Evolutionary conservation across 2,329 filamentous ascomycete species (phyloP).

Genomic region (Acarospora socialis): DNA sequence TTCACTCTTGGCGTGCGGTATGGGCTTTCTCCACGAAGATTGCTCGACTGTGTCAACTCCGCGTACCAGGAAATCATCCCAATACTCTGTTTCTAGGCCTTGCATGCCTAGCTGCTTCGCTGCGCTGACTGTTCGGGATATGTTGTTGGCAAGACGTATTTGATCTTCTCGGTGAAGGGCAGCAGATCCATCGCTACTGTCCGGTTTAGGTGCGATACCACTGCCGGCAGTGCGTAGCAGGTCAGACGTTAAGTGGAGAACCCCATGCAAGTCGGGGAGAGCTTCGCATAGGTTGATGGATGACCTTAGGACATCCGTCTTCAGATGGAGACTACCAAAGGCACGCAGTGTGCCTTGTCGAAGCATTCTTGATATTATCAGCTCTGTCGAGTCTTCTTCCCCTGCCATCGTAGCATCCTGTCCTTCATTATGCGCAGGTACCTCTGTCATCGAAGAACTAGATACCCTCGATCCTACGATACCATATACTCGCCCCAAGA

Average conservation of each 20-base stretch:
- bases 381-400: background rate
- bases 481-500: no score
- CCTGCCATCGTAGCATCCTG: background rate
- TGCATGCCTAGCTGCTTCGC: constrained; percentile 59
- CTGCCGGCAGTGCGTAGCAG: constrained; percentile 70
- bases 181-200: constrained; percentile 54
- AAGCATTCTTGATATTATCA: constrained; percentile 13
- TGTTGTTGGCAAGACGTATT: constrained; percentile 66
- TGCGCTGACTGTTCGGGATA: constrained; percentile 68
- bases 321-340: constrained; percentile 67
- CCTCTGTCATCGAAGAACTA: no score
- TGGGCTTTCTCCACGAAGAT: constrained; percentile 44
- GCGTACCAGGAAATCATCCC: constrained; percentile 89
- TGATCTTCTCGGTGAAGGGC: constrained; percentile 71
- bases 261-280: constrained; percentile 76
- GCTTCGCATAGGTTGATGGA: constrained; percentile 92
- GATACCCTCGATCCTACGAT: no score
- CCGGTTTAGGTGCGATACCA: constrained; percentile 55
- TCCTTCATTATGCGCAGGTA: no score
- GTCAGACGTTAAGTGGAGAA: constrained; percentile 76
- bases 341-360: constrained; percentile 21
- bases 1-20: constrained; percentile 46
- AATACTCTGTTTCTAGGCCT: constrained; percentile 68
- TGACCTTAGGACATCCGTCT: constrained; percentile 74
- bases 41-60: constrained; percentile 56